A percentile compares a stretch with the other conserved stretches of the same genome.
phyloP scores from a whole-genome alignment of 768 basidiomycete genomes.

The Coprinellus aureogranulatus region DNA sequence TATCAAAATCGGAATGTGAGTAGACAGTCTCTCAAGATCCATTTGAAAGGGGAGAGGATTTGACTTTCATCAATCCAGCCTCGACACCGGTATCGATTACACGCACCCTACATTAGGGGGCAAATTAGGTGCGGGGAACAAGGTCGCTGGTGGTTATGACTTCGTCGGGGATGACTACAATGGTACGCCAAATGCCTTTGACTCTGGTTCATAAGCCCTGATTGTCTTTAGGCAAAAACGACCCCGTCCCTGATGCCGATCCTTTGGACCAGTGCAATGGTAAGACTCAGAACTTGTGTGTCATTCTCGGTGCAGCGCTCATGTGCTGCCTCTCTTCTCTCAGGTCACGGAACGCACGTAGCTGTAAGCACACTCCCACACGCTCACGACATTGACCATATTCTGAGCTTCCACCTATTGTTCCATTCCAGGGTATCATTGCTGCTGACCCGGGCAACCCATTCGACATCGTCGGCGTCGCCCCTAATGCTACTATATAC shows the following conservation, averaged over 20 bases:
- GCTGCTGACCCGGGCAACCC: slow-evolving; percentile 58
- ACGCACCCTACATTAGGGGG: slow-evolving; percentile 55
- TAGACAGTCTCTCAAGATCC: not conserved
- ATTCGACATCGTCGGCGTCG: slow-evolving; percentile 70
- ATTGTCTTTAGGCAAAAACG: slow-evolving; percentile 34
- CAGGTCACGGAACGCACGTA: slow-evolving; percentile 54
- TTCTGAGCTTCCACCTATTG: not conserved
- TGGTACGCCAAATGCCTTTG: slow-evolving; percentile 25
- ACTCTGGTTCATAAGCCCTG: not conserved
- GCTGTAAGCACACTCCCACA: slow-evolving; percentile 31
- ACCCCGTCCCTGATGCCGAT: slow-evolving; percentile 48
- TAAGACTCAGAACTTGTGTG: not conserved
- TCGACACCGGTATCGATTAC: slow-evolving; percentile 45
- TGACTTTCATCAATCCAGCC: not conserved
- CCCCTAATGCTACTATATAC: slow-evolving; percentile 55
- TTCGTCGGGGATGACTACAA: slow-evolving; percentile 56
- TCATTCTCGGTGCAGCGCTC: not conserved
- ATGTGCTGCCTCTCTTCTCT: not conserved
- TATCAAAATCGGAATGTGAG: slow-evolving; percentile 65
- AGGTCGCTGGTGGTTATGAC: slow-evolving; percentile 52
- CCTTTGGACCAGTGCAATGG: slow-evolving; percentile 54
- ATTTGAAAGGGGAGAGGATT: too few species aligned
- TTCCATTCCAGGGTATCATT: slow-evolving; percentile 49
- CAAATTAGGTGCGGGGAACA: slow-evolving; percentile 51
- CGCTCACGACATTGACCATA: not conserved